phyloP scores from a whole-genome alignment of 2,329 filamentous ascomycete genomes.

The Pseudogymnoascus sp. region DNA sequence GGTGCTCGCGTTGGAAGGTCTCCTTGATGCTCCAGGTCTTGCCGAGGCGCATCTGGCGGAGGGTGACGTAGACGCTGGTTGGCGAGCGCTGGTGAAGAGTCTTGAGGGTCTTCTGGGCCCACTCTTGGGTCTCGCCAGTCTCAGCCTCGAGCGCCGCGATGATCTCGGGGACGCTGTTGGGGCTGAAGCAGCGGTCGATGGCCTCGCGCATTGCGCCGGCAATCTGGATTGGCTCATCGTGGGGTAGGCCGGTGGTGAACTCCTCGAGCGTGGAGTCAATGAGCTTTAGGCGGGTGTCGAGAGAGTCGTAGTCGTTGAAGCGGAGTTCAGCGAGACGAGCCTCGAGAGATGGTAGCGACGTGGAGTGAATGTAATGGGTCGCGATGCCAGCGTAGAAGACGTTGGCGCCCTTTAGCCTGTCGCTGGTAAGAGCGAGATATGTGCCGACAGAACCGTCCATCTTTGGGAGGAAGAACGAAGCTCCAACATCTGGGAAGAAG shows the following conservation, averaged over 20 bases:
- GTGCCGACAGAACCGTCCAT: conserved; percentile 82
- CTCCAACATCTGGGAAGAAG: conserved; percentile 97
- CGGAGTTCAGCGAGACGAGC: conserved; percentile 79
- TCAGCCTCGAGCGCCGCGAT: conserved; percentile 44
- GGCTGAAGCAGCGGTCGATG: conserved; percentile 77
- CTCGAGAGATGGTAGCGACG: conserved; percentile 72
- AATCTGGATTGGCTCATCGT: conserved; percentile 60
- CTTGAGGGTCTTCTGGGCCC: conserved; percentile 71
- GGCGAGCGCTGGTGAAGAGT: conserved; percentile 76
- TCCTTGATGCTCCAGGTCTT: conserved; percentile 71
- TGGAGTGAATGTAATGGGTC: conserved; percentile 94
- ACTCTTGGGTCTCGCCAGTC: conserved; percentile 48
- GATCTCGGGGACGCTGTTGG: conserved; percentile 62
- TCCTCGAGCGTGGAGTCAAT: conserved; percentile 89
- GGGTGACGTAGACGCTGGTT: conserved; percentile 75
- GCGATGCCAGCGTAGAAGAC: conserved; percentile 87
- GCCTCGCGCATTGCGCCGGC: conserved; percentile 65
- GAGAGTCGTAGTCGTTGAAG: conserved; percentile 69
- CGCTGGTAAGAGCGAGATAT: conserved; percentile 88
- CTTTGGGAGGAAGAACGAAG: conserved; percentile 87
- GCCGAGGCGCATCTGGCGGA: conserved; percentile 75
- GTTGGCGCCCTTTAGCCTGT: conserved; percentile 73
- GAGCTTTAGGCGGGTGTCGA: conserved; percentile 56
- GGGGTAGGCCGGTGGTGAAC: conserved; percentile 77
- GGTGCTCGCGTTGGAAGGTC: conserved; percentile 78